Conservation (phyloP, 495 filamentous ascomycete species). For the Bryoglossum gracile region DNA sequence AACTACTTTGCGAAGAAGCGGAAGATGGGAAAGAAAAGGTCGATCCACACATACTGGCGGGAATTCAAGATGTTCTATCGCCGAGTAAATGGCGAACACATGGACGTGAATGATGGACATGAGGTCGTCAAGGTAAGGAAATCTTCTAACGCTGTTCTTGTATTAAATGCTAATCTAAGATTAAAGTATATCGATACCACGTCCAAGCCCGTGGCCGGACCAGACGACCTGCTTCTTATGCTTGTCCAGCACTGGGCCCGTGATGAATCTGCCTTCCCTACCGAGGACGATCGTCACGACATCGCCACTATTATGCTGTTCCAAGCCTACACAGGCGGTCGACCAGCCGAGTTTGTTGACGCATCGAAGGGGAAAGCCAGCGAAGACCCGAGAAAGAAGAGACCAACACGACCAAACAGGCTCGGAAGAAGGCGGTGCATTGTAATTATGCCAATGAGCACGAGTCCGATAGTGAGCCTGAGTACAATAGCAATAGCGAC, state of each 20-base stretch:
- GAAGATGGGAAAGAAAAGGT: neutral
- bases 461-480: too few relatives aligned
- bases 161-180: too few relatives aligned
- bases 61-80: conserved; percentile 23
- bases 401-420: too few relatives aligned
- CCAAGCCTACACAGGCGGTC: conserved; percentile 16
- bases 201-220: conserved; percentile 15
- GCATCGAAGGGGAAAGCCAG: conserved; percentile 12
- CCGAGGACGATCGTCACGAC: conserved; percentile 17
- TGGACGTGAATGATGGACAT: conserved; percentile 22
- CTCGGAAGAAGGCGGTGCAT: too few relatives aligned
- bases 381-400: too few relatives aligned
- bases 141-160: too few relatives aligned
- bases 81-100: conserved; percentile 17
- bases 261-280: conserved; percentile 11
- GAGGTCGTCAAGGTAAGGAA: conserved; percentile 36
- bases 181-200: too few relatives aligned
- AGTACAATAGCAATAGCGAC: too few relatives aligned
- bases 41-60: conserved; percentile 17
- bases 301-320: conserved; percentile 14
- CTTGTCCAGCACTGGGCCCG: conserved; percentile 16
- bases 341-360: conserved; percentile 18
- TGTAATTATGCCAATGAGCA: too few relatives aligned
- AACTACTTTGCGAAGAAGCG: neutral
- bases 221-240: conserved; percentile 14